Percentiles rank a stretch among this genome's conserved stretches.
Conservation (phyloP, 208 protist genomes). For the Giardia duodenalis region DNA sequence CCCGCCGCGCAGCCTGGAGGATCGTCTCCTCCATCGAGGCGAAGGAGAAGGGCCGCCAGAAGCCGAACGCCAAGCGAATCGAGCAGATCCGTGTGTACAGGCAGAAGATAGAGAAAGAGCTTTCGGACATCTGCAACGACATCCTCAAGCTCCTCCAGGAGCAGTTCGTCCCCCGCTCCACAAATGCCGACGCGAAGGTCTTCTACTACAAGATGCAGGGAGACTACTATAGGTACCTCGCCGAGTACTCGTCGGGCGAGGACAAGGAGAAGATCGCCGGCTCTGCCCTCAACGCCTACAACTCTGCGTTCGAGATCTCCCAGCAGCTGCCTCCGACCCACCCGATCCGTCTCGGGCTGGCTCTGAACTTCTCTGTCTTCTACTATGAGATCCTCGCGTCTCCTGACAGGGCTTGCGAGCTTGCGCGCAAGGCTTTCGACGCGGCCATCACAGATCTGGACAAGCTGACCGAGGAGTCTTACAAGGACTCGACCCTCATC, state of each 20-base stretch:
- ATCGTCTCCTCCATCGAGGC: constrained; percentile 86
- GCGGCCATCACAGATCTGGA: constrained; percentile 85
- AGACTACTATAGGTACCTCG: constrained; percentile 80
- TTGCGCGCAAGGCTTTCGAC: constrained; percentile 74
- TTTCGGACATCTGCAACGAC: constrained; percentile 85
- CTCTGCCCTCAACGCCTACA: constrained; percentile 55
- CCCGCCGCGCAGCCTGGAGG: constrained; percentile 87
- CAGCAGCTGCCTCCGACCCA: constrained; percentile 67
- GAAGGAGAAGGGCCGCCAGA: constrained; percentile 63
- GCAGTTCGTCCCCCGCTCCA: constrained; percentile 78
- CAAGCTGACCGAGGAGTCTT: constrained; percentile 80
- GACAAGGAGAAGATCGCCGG: constrained; percentile 53
- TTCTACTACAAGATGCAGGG: constrained; percentile 64
- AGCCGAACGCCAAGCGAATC: constrained; percentile 62
- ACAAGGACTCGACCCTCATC: constrained; percentile 94
- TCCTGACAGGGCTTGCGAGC: constrained; percentile 69
- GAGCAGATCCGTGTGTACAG: constrained; percentile 74
- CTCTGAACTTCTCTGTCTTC: constrained; percentile 97
- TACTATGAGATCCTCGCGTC: constrained; percentile 96
- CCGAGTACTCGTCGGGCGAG: constrained; percentile 71
- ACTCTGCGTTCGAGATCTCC: constrained; percentile 51
- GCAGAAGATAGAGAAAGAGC: constrained; percentile 80
- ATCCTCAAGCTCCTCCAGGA: constrained; percentile 77
- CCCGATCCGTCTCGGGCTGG: constrained; percentile 91
- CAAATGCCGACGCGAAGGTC: constrained; percentile 61